Evolutionary conservation across 129 eudicot species (phyloP).

Genomic region (Lactuca sativa): DNA sequence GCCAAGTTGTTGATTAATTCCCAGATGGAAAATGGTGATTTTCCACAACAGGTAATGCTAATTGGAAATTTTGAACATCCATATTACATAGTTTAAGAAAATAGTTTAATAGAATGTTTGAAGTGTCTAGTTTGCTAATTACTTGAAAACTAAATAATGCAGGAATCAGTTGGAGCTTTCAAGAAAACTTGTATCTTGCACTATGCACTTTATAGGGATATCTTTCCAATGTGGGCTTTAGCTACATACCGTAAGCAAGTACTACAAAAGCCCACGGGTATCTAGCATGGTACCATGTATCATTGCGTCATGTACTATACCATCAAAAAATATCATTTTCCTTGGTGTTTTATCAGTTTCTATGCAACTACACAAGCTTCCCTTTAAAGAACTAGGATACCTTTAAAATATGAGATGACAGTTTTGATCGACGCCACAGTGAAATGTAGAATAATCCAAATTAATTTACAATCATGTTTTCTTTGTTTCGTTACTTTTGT

Average conservation of each 20-base stretch:
- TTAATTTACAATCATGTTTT: no score
- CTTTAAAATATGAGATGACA: no score
- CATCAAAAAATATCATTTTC: no score
- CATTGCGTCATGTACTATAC: no score
- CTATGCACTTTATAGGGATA: conserved; percentile 47
- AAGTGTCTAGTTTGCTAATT: neutral
- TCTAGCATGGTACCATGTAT: neutral
- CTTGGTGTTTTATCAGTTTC: no score
- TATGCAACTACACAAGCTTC: no score
- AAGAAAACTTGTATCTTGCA: conserved; percentile 60
- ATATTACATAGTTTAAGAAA: neutral
- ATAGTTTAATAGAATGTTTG: neutral
- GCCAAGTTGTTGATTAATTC: conserved; percentile 71
- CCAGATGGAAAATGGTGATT: conserved; percentile 64
- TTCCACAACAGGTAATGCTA: conserved; percentile 60
- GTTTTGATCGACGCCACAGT: no score
- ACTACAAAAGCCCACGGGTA: conserved; percentile 1
- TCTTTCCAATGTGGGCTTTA: conserved; percentile 62
- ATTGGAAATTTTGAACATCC: neutral
- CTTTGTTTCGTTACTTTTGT: no score
- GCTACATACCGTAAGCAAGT: conserved; percentile 48
- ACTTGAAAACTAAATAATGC: neutral
- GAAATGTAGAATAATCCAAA: no score
- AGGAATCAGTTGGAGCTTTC: conserved; percentile 61
- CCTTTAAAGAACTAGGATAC: no score